Evolutionary conservation across 2,329 filamentous ascomycete species (phyloP), one percentile per base, ranked within the genome.

Genomic region (Fusarium sp.): DNA sequence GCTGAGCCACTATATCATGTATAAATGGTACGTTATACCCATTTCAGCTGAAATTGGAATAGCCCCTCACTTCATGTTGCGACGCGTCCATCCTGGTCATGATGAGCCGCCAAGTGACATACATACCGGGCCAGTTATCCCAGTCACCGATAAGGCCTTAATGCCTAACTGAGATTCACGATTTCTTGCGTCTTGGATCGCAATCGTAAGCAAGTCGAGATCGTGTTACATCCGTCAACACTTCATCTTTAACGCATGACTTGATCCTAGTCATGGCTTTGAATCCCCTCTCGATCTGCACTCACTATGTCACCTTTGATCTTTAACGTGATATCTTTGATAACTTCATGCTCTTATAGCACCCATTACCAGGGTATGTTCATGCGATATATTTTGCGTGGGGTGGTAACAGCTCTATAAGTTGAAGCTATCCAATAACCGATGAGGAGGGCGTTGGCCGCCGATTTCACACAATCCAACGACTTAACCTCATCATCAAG

Each of bases 151-250:
- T 67, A 30, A 52, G n/a, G 38, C 37, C 40, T 60, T 23, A 20
- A 27, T 35, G 37, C 27, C 33, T 53, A 44, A 17, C 27, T 38
- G 20, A 41, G 23, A 55, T 49, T 53, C 45, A 42, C 40, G 52
- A 48, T 49, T 45, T 15, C 30, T 56, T 30, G 41, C 33, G 54
- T 60, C 63, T 65, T 61, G 41, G 46, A 69, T 69, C 49, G 49
- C 42, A 38, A 58, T 56, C 57, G 33, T 46, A 60, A 26, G 44
- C 15, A 41, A 32, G 30, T 65, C 33, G 44, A 60, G 46, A 69
- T 74, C 61, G 58, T 41, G 61, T 74, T 64, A 59, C 59, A 72
- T 74, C 14, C 30, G 65, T 62, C 57, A 41, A 56, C 33, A 44
- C 27, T 69, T 69, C 66, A 56, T 74, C 56, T 67, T 48, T 46